Evolutionary conservation across 2,329 filamentous ascomycete genomes (phyloP), one percentile per base, ranked within the genome.

Genomic region (Diplocarpon mali): DNA sequence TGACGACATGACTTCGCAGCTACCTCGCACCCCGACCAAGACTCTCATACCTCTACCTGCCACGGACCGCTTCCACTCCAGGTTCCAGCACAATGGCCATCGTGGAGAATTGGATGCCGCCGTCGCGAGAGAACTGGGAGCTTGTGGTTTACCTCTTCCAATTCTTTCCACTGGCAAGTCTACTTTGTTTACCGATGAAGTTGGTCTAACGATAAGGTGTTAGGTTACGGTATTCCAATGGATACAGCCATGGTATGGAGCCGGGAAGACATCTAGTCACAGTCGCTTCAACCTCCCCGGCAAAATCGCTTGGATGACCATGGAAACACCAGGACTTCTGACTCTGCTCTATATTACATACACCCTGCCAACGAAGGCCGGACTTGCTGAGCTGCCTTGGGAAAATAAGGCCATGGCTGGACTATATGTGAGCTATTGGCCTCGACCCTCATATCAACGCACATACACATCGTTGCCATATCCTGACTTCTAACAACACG

Each of bases 201-300:
- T 13, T 24, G 2, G 14, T 14, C 11, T 20, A 31, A 13, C n/a
- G 12, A 24, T 24, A 43, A 29, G 31, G 11, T n/a, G 6, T 12
- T 49, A 94, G 87, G 59, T 87, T 51, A 80, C 80, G 0, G 73
- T 78, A 1, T 41, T 76, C 16, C 88, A 95, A 76, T 93, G 83
- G 81, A 13, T 51, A 3, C 67, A 73, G n/a, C 73, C 77, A 44
- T 95, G 78, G 74, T 92, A 95, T 63, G 85, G 85, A 40, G 87
- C 90, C 69, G 92, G 92, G 63, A 96, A 96, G 67, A 95, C 89
- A 2, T 94, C 87, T 3, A 73, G 79, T 14, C 60, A 71, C 2
- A 88, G 83, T 56, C 67, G 67, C 11, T 69, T 92, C 61, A 98
- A 98, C 66, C 65, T 96, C n/a, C 85, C 89, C 1, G 92, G 92